Conservation (phyloP, 495 filamentous ascomycete genomes). For the Monascus purpureus region DNA sequence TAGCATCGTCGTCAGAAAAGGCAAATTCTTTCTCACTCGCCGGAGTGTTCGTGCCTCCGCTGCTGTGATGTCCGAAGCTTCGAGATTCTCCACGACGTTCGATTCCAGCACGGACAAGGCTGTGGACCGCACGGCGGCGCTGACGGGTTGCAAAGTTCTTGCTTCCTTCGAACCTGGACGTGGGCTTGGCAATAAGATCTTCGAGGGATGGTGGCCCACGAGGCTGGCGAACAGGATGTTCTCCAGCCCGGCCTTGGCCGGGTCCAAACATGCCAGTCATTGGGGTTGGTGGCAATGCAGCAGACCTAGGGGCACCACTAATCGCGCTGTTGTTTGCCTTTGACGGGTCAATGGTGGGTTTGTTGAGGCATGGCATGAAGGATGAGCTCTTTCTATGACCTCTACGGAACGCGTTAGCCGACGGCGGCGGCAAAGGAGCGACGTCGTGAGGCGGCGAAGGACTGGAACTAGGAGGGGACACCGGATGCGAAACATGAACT, state of each 20-base stretch:
- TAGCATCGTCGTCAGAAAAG: constrained; percentile 74
- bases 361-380: constrained; percentile 49
- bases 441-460: constrained; percentile 48
- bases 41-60: constrained; percentile 70
- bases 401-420: constrained; percentile 75
- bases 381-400: constrained; percentile 88
- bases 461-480: constrained; percentile 57
- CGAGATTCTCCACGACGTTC: constrained; percentile 62
- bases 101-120: constrained; percentile 77
- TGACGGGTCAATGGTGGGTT: constrained; percentile 42
- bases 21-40: constrained; percentile 76
- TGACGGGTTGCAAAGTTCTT: constrained; percentile 96
- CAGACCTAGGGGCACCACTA: constrained; percentile 56
- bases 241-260: constrained; percentile 81
- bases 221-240: constrained; percentile 88
- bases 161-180: constrained; percentile 88
- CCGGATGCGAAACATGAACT: constrained; percentile 24
- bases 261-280: constrained; percentile 82
- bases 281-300: constrained; percentile 66
- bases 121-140: constrained; percentile 81
- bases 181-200: constrained; percentile 80
- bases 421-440: constrained; percentile 62
- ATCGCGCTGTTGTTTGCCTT: constrained; percentile 35
- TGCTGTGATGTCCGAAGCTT: constrained; percentile 43
- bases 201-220: constrained; percentile 86